Evolutionary conservation across 495 filamentous ascomycete species (phyloP), one percentile per base, ranked within the genome.

Genomic region (Pseudotulostoma volvatum): DNA sequence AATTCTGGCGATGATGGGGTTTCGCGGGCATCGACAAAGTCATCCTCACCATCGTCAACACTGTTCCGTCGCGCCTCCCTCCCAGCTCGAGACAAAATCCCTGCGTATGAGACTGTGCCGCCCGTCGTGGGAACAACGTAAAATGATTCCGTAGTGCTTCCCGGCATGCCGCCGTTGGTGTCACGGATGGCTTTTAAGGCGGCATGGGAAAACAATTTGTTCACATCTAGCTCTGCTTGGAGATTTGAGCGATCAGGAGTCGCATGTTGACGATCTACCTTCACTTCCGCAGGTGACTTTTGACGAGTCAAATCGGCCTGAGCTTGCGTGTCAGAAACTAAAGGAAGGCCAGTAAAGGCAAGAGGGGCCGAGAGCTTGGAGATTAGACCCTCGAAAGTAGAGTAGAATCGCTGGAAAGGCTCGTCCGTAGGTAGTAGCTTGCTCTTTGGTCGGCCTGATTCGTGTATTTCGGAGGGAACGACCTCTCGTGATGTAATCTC

Each of bases 41-140:
- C 80, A 15, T 84, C 76, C 20, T 83, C 79, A 17, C 76, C 68
- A 4, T 74, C 64, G 3, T 76, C 72, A 2, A 68, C 43, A 33
- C 55, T 61, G 37, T 54, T 57, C 30, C 58, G 40, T 33, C 63
- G 58, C 46, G 68, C 60, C 61, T 77, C 78, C 38, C 76, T 79
- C 37, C 79, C 71, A 2, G 75, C 78, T 40, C 81, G 74, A 7
- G 71, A 73, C 1, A 94, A 61, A 18, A 97, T 92, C 33, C 74
- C 80, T 3, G 90, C 87, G 52, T 96, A 97, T 0, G 83, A 81
- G 31, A 82, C 73, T 0, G 85, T 93, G 40, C 84, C 82, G 18
- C 90, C 90, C 3, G 82, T 81, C 0, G 81, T 77, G 7, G 88
- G 90, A 0, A 97, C 90, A 1, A 97, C 82, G 51, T 95, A 95